A percentile compares a stretch with the other conserved stretches of the same genome.
These are phyloP conservation scores for Juncus effusus DNA, from an alignment of 176 grass and related monocot species.

Conservation along the genomic window DNA sequence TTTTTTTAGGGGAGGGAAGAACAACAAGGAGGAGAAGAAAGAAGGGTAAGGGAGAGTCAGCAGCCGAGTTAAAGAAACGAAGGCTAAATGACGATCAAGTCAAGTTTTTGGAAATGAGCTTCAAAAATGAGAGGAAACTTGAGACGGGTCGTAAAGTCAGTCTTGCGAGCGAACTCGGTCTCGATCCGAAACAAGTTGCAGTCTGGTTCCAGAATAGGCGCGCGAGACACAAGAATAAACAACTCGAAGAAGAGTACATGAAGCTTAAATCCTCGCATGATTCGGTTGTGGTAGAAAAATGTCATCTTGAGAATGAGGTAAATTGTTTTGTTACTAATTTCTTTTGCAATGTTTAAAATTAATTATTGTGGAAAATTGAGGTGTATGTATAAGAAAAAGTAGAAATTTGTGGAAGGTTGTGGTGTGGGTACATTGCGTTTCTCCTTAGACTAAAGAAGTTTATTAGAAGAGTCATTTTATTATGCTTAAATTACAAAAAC, in stretches of 20 bases:
- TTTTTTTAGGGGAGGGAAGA: slow-evolving; percentile 38
- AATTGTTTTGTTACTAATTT: neutral
- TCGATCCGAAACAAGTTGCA: slow-evolving; percentile 91
- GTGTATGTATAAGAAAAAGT: too few relatives aligned
- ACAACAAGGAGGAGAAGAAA: slow-evolving; percentile 59
- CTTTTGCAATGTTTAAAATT: too few relatives aligned
- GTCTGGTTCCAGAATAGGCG: slow-evolving; percentile 99
- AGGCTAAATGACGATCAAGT: slow-evolving; percentile 80
- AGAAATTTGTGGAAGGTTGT: too few relatives aligned
- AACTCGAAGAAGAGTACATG: slow-evolving; percentile 83
- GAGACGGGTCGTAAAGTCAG: slow-evolving; percentile 80
- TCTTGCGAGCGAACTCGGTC: slow-evolving; percentile 72
- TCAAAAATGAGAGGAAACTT: slow-evolving; percentile 72
- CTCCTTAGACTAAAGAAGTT: too few relatives aligned
- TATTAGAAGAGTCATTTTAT: too few relatives aligned
- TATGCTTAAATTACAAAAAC: too few relatives aligned
- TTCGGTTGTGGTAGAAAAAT: slow-evolving; percentile 64
- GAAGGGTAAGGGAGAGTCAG: slow-evolving; percentile 12
- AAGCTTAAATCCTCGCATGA: slow-evolving; percentile 84
- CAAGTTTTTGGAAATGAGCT: slow-evolving; percentile 64
- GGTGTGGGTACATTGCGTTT: too few relatives aligned
- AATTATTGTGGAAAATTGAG: too few relatives aligned
- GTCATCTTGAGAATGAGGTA: slow-evolving; percentile 87
- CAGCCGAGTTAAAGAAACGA: slow-evolving; percentile 58
- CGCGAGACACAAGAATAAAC: slow-evolving; percentile 94